phyloP scores from a whole-genome alignment of 805 yeast genomes.

The Ogataea thermomethanolica region DNA sequence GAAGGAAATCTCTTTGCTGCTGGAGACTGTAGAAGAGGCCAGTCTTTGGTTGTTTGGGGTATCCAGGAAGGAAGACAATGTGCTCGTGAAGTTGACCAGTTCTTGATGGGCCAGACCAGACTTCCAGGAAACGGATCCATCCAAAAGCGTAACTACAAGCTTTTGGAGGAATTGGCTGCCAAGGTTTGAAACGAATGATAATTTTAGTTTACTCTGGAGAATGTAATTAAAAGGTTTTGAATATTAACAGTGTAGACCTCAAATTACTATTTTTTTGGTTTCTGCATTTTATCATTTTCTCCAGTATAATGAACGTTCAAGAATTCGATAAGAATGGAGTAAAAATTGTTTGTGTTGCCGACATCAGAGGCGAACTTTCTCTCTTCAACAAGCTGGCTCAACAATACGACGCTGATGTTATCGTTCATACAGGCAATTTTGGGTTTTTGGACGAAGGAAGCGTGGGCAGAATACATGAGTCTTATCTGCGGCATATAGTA shows the following conservation, averaged over 20 bases:
- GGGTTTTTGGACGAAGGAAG: constrained; percentile 68
- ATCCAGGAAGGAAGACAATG: constrained; percentile 99
- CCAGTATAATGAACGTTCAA: constrained; percentile 5
- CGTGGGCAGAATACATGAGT: constrained; percentile 50
- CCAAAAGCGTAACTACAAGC: constrained; percentile 74
- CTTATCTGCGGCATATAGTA: constrained; percentile 60
- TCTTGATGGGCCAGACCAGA: constrained; percentile 70
- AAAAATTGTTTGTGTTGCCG: constrained; percentile 43
- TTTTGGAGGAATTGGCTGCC: constrained; percentile 73
- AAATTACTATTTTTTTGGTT: constrained; percentile 1
- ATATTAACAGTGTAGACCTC: background rate
- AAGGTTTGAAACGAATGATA: constrained; percentile 37
- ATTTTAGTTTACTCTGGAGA: constrained; percentile 1
- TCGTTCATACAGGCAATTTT: constrained; percentile 74
- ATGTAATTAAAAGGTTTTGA: background rate
- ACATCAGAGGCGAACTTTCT: constrained; percentile 51
- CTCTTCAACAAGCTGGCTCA: constrained; percentile 47
- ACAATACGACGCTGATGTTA: constrained; percentile 44
- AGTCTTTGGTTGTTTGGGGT: constrained; percentile 98
- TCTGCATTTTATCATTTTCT: background rate
- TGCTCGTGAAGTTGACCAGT: constrained; percentile 88
- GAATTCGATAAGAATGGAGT: constrained; percentile 21
- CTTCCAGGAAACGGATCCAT: constrained; percentile 95
- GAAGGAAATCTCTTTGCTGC: constrained; percentile 82
- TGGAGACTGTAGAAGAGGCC: constrained; percentile 99